Evolutionary conservation across 805 yeast genomes (phyloP), one percentile per base, ranked within the genome.

Genomic region (Blastobotrys muscicola): DNA sequence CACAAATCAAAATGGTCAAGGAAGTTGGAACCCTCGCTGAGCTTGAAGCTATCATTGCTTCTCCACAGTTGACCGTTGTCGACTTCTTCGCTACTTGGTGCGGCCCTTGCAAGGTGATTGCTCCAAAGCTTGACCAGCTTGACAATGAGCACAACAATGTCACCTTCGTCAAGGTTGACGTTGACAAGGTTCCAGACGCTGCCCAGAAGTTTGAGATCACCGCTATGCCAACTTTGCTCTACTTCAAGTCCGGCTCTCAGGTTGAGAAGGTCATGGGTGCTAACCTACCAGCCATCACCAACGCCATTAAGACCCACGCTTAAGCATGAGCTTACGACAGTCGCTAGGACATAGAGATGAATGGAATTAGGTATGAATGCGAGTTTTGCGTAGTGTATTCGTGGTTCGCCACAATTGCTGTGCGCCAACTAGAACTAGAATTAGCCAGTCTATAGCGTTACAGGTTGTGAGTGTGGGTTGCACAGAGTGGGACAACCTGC

Each of bases 61-160:
- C 71, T 58, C 76, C 75, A 53, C 84, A 82, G 56, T 72, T 86
- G 60, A 89, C 86, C 55, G 89, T 92, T 55, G 85, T 92, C 55
- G 97, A 92, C 72, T 92, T 90, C 72, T 89, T 77, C 62, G 97
- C 97, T 57, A 79, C 89, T 49, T 92, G 97, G 97, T 90, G 98
- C 69, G 97, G 97, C 56, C 97, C 98, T 50, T 90, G 98, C 75
- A 92, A 90, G 76, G 84, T 84, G 83, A 83, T 89, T 68, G 85
- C 96, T 47, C 97, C 97, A 59, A 70, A 85, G 70, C 70, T 90
- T 56, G 95, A 89, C 61, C 84, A 85, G 65, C 82, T 86, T 61
- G 57, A 65, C 51, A 62, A 61, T 39, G 68, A 71, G 58, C 80
- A 80, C 76, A 51, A 79, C 26, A 66, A 70, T 43, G 85, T 82